Evolutionary conservation across 805 yeast genomes (phyloP).

Genomic region (Metschnikowia lachancei): DNA sequence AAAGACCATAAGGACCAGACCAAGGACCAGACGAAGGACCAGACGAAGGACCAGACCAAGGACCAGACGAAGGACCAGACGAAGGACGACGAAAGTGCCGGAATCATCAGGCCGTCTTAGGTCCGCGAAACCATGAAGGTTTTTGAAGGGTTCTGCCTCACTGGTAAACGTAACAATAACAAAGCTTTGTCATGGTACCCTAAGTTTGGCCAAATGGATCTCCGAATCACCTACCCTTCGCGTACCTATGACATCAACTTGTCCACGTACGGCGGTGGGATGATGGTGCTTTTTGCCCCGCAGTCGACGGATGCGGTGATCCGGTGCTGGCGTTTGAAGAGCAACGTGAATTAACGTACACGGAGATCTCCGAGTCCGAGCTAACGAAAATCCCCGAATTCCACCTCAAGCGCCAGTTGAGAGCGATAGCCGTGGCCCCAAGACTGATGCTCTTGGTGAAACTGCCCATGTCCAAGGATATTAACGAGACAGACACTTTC

Average conservation of each 20-base stretch:
- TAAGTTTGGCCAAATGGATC: constrained; percentile 77
- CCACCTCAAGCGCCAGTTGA: constrained; percentile 75
- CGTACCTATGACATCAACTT: constrained; percentile 74
- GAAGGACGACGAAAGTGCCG: constrained; percentile 20
- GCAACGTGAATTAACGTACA: constrained; percentile 51
- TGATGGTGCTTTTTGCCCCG: constrained; percentile 66
- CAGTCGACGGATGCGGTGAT: constrained; percentile 31
- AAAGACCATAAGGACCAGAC: constrained; percentile 38
- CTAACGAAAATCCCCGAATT: constrained; percentile 67
- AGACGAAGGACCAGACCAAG: too few relatives aligned
- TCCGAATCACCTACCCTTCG: constrained; percentile 65
- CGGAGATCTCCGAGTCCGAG: constrained; percentile 60
- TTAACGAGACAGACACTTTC: constrained; percentile 62
- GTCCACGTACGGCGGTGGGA: constrained; percentile 77
- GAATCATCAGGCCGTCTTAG: constrained; percentile 42
- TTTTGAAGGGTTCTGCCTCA: constrained; percentile 43
- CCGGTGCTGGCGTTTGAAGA: constrained; percentile 48
- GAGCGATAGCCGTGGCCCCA: constrained; percentile 82
- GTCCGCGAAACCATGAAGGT: constrained; percentile 35
- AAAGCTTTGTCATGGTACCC: constrained; percentile 69
- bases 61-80: too few relatives aligned
- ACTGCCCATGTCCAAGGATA: constrained; percentile 70
- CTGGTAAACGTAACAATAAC: constrained; percentile 39
- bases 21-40: too few relatives aligned
- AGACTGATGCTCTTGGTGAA: constrained; percentile 72